phyloP scores from a whole-genome alignment of 176 grass and related monocot genomes.

The Cenchrus fungigraminus region DNA sequence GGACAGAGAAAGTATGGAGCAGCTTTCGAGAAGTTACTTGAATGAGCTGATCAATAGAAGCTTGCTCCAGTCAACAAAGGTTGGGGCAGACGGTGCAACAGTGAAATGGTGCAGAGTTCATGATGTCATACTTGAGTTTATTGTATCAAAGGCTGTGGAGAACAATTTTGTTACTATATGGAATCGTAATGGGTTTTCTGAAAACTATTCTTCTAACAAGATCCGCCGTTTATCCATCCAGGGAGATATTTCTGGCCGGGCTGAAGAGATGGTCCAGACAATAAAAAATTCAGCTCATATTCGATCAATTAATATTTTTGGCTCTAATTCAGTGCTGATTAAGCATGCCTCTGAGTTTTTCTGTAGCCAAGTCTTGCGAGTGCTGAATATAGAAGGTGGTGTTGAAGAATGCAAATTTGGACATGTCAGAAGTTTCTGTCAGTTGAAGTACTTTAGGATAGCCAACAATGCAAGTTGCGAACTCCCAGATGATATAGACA shows the following conservation, averaged over 20 bases:
- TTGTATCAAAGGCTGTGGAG: not conserved
- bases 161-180: constrained; percentile 31
- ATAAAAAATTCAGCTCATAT: not conserved
- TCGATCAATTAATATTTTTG: constrained; percentile 24
- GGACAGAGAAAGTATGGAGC: not conserved
- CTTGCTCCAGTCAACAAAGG: constrained; percentile 6
- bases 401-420: not conserved
- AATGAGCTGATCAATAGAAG: constrained; percentile 33
- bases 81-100: not conserved
- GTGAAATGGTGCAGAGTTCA: not conserved
- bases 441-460: constrained; percentile 16
- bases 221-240: constrained; percentile 14
- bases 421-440: not conserved
- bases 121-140: constrained; percentile 21
- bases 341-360: not conserved
- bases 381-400: not conserved
- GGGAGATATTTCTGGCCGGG: not conserved
- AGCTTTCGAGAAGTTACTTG: not conserved
- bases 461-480: not conserved
- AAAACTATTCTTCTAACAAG: not conserved
- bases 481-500: not conserved
- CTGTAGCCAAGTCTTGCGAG: not conserved
- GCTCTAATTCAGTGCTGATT: not conserved
- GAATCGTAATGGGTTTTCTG: not conserved
- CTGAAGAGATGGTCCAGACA: not conserved